A percentile compares a stretch with the other conserved stretches of the same genome.
phyloP scores from a whole-genome alignment of 2,329 filamentous ascomycete species.

The Xylariales sp. region DNA sequence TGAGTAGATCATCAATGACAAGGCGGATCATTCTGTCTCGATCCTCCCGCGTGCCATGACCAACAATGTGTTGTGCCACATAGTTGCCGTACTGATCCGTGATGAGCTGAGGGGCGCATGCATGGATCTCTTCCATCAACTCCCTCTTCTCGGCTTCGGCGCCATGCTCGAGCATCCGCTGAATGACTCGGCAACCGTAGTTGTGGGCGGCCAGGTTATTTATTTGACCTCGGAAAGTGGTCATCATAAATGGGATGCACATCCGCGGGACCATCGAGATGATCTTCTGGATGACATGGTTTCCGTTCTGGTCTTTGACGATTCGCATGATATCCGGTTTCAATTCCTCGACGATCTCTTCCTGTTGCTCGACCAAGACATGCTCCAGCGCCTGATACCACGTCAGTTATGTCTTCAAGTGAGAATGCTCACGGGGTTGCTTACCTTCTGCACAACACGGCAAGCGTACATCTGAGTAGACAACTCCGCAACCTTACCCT shows the following conservation, averaged over 20 bases:
- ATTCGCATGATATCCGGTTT: conserved; percentile 70
- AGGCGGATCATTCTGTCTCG: conserved; percentile 66
- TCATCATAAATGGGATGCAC: conserved; percentile 80
- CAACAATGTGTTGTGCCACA: conserved; percentile 87
- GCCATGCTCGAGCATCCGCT: conserved; percentile 83
- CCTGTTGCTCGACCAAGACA: conserved; percentile 88
- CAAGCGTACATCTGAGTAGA: conserved; percentile 91
- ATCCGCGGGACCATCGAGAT: conserved; percentile 75
- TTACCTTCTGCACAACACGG: conserved; percentile 88
- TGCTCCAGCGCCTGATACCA: conserved; percentile 72
- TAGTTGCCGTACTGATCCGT: conserved; percentile 93
- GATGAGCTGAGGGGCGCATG: conserved; percentile 66
- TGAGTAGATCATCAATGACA: conserved; percentile 67
- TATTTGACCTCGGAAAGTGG: conserved; percentile 72
- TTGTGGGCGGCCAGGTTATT: conserved; percentile 69
- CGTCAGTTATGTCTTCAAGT: background rate
- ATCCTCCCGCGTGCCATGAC: conserved; percentile 70
- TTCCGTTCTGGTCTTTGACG: conserved; percentile 84
- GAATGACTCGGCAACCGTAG: conserved; percentile 89
- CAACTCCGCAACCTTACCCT: conserved; percentile 72
- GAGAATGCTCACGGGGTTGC: conserved; percentile 6
- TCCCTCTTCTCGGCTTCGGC: conserved; percentile 64
- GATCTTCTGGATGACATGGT: conserved; percentile 94
- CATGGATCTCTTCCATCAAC: conserved; percentile 76
- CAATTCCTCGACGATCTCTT: conserved; percentile 76